phyloP scores from a whole-genome alignment of 2,329 filamentous ascomycete species.

The Phaeosphaeria sp. region DNA sequence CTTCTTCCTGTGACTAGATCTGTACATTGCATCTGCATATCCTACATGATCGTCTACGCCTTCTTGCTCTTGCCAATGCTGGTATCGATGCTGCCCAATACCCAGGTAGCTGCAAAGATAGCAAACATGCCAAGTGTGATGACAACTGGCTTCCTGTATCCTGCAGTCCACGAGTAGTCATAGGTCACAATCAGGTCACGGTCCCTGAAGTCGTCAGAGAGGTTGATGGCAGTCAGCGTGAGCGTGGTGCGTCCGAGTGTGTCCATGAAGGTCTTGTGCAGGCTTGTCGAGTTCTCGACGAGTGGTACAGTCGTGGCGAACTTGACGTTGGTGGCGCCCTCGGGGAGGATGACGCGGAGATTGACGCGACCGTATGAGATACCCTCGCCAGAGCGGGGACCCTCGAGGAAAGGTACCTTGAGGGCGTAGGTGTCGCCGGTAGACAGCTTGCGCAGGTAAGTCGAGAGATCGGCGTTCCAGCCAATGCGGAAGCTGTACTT shows the following conservation, averaged over 20 bases:
- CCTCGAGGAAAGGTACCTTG: constrained; percentile 91
- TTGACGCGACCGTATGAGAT: constrained; percentile 83
- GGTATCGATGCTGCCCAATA: constrained; percentile 78
- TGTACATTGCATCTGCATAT: constrained; percentile 1
- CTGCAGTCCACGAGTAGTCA: constrained; percentile 76
- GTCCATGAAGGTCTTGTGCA: constrained; percentile 92
- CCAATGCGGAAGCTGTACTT: constrained; percentile 97
- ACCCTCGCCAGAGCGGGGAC: constrained; percentile 84
- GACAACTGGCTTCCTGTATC: constrained; percentile 84
- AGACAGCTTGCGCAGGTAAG: constrained; percentile 72
- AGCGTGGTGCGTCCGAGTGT: constrained; percentile 86
- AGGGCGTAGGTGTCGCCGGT: constrained; percentile 77
- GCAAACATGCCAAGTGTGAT: constrained; percentile 75
- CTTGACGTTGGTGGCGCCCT: constrained; percentile 86
- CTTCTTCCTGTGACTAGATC: background rate
- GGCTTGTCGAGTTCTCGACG: constrained; percentile 63
- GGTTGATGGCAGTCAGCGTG: constrained; percentile 79
- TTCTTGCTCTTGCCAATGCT: constrained; percentile 71
- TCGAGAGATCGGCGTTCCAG: constrained; percentile 87
- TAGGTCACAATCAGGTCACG: constrained; percentile 86
- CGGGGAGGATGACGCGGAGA: constrained; percentile 84
- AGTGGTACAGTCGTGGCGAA: constrained; percentile 78
- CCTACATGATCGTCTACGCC: constrained; percentile 14
- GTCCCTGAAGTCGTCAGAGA: constrained; percentile 89
- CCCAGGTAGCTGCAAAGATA: constrained; percentile 78